Percentiles rank a stretch among this genome's conserved stretches.
These are phyloP conservation scores for Monosporascus sp. DNA, from an alignment of 2,329 filamentous ascomycete genomes.

Conservation along the genomic window DNA sequence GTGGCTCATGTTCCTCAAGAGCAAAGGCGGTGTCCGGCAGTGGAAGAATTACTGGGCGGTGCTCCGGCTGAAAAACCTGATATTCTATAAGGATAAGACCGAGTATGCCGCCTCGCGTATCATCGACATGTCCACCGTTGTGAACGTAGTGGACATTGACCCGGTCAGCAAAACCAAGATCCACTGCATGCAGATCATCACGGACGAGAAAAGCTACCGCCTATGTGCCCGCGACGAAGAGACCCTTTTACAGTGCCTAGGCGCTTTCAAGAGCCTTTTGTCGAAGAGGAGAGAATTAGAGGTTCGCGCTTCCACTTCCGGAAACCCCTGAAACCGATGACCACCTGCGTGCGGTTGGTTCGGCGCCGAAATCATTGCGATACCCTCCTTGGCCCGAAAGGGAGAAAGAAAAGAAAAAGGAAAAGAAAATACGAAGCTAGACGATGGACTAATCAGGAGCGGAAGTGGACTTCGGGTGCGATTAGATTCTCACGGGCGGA, in stretches of 20 bases:
- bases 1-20: conserved; percentile 78
- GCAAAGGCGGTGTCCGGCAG: conserved; percentile 75
- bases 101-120: conserved; percentile 87
- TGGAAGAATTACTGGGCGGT: conserved; percentile 97
- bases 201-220: conserved; percentile 79
- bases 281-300: conserved; percentile 63
- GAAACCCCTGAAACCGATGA: conserved; percentile 5
- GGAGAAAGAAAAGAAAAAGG: no score
- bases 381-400: background rate
- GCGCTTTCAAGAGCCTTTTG: conserved; percentile 83
- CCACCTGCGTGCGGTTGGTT: background rate
- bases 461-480: background rate
- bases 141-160: conserved; percentile 90
- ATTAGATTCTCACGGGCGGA: no score
- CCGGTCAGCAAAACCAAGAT: conserved; percentile 78
- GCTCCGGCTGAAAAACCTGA: conserved; percentile 75
- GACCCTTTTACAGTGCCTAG: conserved; percentile 74
- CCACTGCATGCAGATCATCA: conserved; percentile 88
- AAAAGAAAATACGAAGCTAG: no score
- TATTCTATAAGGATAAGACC: conserved; percentile 86
- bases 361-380: background rate
- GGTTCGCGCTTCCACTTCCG: conserved; percentile 38
- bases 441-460: background rate
- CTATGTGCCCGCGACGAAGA: conserved; percentile 80
- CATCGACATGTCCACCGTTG: conserved; percentile 69